A percentile compares a stretch with the other conserved stretches of the same genome.
These are phyloP conservation scores for Theileria equi DNA, from an alignment of 169 alveolate genomes.

Conservation along the genomic window DNA sequence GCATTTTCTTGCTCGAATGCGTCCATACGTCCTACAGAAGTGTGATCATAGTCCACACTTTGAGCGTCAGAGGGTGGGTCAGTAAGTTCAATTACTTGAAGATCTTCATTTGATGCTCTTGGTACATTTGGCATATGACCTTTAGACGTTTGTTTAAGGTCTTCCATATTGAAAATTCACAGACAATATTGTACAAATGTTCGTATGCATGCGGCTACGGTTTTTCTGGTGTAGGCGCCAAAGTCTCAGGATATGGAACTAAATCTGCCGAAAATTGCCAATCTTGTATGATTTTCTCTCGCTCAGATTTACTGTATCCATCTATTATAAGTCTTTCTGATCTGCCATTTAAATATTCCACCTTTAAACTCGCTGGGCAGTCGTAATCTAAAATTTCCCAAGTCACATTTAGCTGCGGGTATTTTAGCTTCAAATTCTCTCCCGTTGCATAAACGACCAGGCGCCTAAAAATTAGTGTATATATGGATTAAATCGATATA, in stretches of 20 bases:
- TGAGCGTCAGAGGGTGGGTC: not conserved
- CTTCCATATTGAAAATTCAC: too few species aligned
- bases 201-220: not conserved
- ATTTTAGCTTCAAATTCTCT: slow-evolving; percentile 64
- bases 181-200: too few species aligned
- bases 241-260: slow-evolving; percentile 63
- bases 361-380: slow-evolving; percentile 54
- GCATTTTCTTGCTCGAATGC: slow-evolving; percentile 11
- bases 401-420: slow-evolving; percentile 69
- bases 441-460: slow-evolving; percentile 72
- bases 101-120: slow-evolving; percentile 6
- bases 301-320: slow-evolving; percentile 60
- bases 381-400: slow-evolving; percentile 76
- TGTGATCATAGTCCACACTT: not conserved
- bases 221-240: slow-evolving; percentile 45
- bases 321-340: slow-evolving; percentile 45
- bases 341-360: slow-evolving; percentile 47
- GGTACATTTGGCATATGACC: too few species aligned
- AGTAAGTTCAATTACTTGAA: not conserved
- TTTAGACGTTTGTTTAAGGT: too few species aligned
- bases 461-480: slow-evolving; percentile 27
- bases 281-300: slow-evolving; percentile 33
- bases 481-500: not conserved
- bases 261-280: slow-evolving; percentile 58
- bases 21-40: not conserved